These are phyloP conservation scores for Phytophthora pseudosyringae DNA, from an alignment of 352 stramenopile species.

Conservation along the genomic window DNA sequence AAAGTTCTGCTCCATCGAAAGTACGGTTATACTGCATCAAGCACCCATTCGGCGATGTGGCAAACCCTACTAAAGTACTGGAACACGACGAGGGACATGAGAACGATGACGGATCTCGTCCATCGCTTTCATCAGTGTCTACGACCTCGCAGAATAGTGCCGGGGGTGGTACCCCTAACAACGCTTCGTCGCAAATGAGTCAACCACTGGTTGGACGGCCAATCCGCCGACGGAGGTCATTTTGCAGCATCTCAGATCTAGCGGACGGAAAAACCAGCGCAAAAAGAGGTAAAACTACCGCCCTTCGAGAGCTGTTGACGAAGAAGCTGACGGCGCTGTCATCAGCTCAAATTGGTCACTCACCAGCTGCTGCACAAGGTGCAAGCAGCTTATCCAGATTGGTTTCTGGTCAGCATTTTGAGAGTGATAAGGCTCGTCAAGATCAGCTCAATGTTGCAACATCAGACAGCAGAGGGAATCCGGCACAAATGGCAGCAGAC, in stretches of 20 bases:
- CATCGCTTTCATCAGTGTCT: conserved; percentile 26
- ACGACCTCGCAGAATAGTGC: conserved; percentile 35
- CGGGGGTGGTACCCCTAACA: conserved; percentile 27
- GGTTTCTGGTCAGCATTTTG: conserved; percentile 35
- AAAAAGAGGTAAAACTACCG: conserved; percentile 51
- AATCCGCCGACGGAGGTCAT: conserved; percentile 75
- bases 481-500: conserved; percentile 11
- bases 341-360: conserved; percentile 25
- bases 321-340: conserved; percentile 52
- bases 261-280: conserved; percentile 31
- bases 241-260: conserved; percentile 75
- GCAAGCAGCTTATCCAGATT: conserved; percentile 27
- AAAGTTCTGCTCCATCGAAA: conserved; percentile 75
- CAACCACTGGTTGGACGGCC: conserved; percentile 36
- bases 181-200: conserved; percentile 29
- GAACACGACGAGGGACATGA: conserved; percentile 18
- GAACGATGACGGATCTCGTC: conserved; percentile 14
- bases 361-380: conserved; percentile 7
- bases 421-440: conserved; percentile 25
- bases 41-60: conserved; percentile 42
- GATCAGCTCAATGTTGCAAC: conserved; percentile 17
- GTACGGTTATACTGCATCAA: conserved; percentile 82
- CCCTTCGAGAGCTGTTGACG: conserved; percentile 63
- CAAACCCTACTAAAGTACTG: conserved; percentile 23
- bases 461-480: conserved; percentile 28